phyloP scores from a whole-genome alignment of 225 moss, liverwort and hornwort species.

The Polytrichum commune region DNA sequence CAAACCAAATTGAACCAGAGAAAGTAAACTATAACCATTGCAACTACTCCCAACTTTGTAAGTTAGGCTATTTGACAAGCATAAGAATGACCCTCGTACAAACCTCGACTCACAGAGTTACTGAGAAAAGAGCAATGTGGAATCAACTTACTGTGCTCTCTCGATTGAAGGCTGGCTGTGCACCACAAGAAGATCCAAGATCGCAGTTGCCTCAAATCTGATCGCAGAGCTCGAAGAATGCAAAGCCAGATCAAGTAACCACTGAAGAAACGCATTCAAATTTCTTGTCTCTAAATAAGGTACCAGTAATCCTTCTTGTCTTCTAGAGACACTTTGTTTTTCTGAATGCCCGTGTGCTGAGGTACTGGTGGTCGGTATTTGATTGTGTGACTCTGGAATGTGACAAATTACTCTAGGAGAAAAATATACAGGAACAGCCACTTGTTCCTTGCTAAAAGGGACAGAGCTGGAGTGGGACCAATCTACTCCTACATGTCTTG shows the following conservation, averaged over 20 bases:
- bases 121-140: background rate
- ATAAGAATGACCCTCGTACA: too few species aligned
- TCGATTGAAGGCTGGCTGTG: conserved; percentile 72
- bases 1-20: too few species aligned
- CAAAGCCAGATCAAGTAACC: conserved; percentile 58
- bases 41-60: too few species aligned
- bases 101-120: background rate
- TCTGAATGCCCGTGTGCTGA: conserved; percentile 31
- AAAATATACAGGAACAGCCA: conserved; percentile 52
- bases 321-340: conserved; percentile 7
- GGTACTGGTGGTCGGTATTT: conserved; percentile 8
- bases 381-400: conserved; percentile 19
- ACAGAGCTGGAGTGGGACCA: conserved; percentile 33
- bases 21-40: too few species aligned
- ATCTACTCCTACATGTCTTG: conserved; percentile 35
- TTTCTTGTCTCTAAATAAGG: conserved; percentile 3
- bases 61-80: too few species aligned
- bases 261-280: conserved; percentile 50
- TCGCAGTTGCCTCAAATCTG: conserved; percentile 68
- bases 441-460: conserved; percentile 15
- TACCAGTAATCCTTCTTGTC: conserved; percentile 19
- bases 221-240: conserved; percentile 53
- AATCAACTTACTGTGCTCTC: conserved; percentile 66
- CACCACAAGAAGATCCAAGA: conserved; percentile 65
- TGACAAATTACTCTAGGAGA: conserved; percentile 63